phyloP scores from a whole-genome alignment of 2,329 filamentous ascomycete genomes.

The Aphanocladium album region DNA sequence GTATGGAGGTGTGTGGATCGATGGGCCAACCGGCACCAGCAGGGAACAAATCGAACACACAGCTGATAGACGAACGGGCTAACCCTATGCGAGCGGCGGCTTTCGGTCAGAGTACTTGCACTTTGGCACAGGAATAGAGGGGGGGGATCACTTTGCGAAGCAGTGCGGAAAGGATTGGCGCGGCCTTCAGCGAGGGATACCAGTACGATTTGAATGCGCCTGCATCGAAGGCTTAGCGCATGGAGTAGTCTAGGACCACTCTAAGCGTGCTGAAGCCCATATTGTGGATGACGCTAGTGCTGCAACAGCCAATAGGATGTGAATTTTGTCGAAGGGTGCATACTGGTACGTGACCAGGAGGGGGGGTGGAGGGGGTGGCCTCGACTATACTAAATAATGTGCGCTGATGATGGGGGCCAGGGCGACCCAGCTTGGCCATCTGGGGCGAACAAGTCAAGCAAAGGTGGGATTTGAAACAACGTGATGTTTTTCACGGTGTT shows the following conservation, averaged over 20 bases:
- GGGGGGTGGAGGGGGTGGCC: not conserved
- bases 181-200: not conserved
- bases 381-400: not conserved
- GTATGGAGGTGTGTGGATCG: not conserved
- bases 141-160: too few species aligned
- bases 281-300: not conserved
- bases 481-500: not conserved
- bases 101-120: not conserved
- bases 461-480: not conserved
- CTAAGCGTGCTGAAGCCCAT: not conserved
- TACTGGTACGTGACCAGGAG: too few species aligned
- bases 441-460: not conserved
- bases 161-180: not conserved
- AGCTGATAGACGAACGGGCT: not conserved
- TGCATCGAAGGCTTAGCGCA: not conserved
- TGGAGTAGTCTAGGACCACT: not conserved
- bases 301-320: not conserved
- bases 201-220: not conserved
- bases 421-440: not conserved
- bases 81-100: not conserved
- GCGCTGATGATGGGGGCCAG: not conserved
- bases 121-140: not conserved
- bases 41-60: not conserved
- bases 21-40: not conserved
- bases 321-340: not conserved